These are phyloP conservation scores for Pachyrhizus erosus DNA, from an alignment of 306 rosid species.

Conservation along the genomic window DNA sequence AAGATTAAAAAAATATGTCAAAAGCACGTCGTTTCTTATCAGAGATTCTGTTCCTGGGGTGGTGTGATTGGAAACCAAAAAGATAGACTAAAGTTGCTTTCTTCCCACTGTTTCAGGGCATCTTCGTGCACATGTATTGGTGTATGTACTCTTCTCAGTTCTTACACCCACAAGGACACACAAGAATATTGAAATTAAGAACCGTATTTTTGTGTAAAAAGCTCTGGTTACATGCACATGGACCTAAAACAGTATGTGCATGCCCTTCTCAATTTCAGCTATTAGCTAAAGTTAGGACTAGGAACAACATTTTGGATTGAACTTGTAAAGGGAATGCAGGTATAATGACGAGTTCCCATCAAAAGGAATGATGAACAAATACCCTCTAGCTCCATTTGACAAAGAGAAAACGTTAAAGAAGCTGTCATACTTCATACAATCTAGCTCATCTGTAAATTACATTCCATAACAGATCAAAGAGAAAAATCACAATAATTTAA, in stretches of 20 bases:
- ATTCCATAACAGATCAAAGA: conserved; percentile 32
- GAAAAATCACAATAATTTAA: neutral
- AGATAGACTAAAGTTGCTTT: conserved; percentile 72
- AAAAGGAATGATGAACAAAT: conserved; percentile 45
- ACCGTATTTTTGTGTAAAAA: conserved; percentile 44
- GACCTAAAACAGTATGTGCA: conserved; percentile 58
- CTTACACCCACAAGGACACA: conserved; percentile 33
- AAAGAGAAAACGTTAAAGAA: too few relatives aligned
- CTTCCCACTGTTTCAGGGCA: conserved; percentile 72
- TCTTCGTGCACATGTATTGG: conserved; percentile 53
- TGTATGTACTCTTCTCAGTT: conserved; percentile 38
- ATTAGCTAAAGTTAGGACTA: conserved; percentile 41
- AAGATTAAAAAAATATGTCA: conserved; percentile 54
- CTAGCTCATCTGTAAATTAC: neutral
- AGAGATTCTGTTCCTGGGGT: conserved; percentile 94
- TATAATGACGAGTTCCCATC: conserved; percentile 51
- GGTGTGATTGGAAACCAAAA: conserved; percentile 71
- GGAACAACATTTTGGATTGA: conserved; percentile 39
- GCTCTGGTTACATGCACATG: conserved; percentile 45
- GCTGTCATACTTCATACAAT: conserved; percentile 34
- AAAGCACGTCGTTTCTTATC: conserved; percentile 73
- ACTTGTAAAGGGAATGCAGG: conserved; percentile 53
- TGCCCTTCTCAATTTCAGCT: conserved; percentile 46
- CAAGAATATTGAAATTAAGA: conserved; percentile 39
- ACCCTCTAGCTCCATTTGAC: conserved; percentile 48